A percentile compares a stretch with the other conserved stretches of the same genome.
phyloP scores from a whole-genome alignment of 2,329 filamentous ascomycete genomes.

The Pestalotiopsis sp. region DNA sequence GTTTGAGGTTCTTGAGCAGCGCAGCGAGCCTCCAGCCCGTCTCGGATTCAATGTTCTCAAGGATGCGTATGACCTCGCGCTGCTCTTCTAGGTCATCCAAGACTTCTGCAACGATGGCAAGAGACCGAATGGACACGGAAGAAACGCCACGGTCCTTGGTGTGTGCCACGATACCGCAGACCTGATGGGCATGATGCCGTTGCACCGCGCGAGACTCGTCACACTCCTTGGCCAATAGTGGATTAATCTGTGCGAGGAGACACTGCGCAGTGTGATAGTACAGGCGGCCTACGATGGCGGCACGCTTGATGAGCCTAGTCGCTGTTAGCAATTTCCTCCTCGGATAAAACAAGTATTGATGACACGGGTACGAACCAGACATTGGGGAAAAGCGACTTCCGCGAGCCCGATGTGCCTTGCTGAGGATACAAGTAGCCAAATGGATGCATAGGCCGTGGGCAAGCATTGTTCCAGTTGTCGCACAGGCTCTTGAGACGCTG shows the following conservation, averaged over 20 bases:
- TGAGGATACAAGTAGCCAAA: slow-evolving; percentile 75
- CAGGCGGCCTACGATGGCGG: slow-evolving; percentile 78
- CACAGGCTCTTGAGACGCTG: slow-evolving; percentile 77
- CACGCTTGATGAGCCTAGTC: slow-evolving; percentile 75
- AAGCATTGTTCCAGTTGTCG: slow-evolving; percentile 77
- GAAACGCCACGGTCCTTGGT: slow-evolving; percentile 79
- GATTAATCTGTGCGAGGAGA: slow-evolving; percentile 79
- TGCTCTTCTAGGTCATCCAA: slow-evolving; percentile 72
- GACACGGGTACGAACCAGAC: slow-evolving; percentile 66
- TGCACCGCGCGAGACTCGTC: slow-evolving; percentile 72
- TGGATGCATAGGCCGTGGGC: slow-evolving; percentile 85
- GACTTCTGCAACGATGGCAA: slow-evolving; percentile 76
- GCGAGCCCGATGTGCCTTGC: slow-evolving; percentile 39
- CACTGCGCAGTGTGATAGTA: slow-evolving; percentile 90
- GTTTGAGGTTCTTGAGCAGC: slow-evolving; percentile 72
- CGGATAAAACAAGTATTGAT: background rate
- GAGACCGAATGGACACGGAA: slow-evolving; percentile 75
- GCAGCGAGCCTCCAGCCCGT: slow-evolving; percentile 79
- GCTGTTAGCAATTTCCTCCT: background rate
- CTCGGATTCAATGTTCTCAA: slow-evolving; percentile 74
- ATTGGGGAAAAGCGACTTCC: slow-evolving; percentile 80
- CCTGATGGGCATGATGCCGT: slow-evolving; percentile 76
- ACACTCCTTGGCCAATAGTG: slow-evolving; percentile 60
- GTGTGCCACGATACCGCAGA: slow-evolving; percentile 88
- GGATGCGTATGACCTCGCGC: slow-evolving; percentile 76